Percentiles rank a stretch among this genome's conserved stretches.
Evolutionary conservation across 257 asterid genomes (phyloP).

Genomic region (Nicotiana attenuata): DNA sequence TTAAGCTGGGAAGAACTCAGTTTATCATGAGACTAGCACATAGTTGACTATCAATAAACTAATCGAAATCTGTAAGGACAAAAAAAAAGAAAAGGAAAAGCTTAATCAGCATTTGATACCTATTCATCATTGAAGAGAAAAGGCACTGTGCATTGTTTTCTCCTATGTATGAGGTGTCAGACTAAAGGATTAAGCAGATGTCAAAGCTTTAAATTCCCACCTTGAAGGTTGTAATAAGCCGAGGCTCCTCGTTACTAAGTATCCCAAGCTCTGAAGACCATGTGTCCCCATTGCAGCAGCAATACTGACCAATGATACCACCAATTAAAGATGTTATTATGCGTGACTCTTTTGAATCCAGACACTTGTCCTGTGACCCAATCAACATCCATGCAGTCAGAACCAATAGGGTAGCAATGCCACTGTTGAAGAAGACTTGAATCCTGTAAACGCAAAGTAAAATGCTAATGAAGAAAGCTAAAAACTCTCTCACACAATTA

Average conservation of each 20-base stretch:
- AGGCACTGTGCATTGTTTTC: neutral
- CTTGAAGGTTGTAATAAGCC: constrained; percentile 79
- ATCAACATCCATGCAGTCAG: constrained; percentile 53
- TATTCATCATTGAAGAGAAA: neutral
- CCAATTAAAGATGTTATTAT: constrained; percentile 56
- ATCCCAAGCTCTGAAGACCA: constrained; percentile 99
- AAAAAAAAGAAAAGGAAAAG: neutral
- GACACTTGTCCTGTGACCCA: constrained; percentile 68
- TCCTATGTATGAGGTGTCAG: neutral
- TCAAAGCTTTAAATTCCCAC: constrained; percentile 26
- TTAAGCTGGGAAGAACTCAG: neutral
- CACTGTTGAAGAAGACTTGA: constrained; percentile 81
- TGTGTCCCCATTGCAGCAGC: constrained; percentile 95
- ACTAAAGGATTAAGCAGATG: neutral
- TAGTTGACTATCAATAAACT: neutral
- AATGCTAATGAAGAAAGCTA: neutral
- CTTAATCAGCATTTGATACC: neutral
- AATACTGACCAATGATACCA: constrained; percentile 82
- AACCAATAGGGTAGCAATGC: constrained; percentile 60
- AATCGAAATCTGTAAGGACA: neutral
- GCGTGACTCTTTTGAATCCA: constrained; percentile 70
- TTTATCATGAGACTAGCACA: too few species aligned
- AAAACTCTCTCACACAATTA: neutral
- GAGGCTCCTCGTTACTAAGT: constrained; percentile 86
- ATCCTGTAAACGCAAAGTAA: constrained; percentile 45